Evolutionary conservation across 306 rosid species (phyloP).

Genomic region (Pyrus pyrifolia): DNA sequence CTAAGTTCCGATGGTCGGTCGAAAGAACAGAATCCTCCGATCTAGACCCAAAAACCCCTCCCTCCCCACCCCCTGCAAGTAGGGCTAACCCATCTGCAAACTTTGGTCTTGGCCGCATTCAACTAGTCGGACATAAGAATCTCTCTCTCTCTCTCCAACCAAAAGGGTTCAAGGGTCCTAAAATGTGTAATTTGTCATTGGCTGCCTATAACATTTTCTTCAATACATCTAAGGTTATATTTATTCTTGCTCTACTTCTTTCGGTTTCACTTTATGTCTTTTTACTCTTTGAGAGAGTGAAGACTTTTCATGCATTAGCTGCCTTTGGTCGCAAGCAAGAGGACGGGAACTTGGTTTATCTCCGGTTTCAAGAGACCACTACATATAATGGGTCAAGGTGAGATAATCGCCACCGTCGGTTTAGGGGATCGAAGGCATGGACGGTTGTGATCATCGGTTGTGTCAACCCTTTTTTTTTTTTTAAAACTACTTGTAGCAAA

Average conservation of each 20-base stretch:
- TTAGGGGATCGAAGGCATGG: not conserved
- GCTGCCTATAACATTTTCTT: conserved; percentile 31
- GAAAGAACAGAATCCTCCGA: not conserved
- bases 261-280: conserved; percentile 5
- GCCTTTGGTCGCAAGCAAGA: conserved; percentile 14
- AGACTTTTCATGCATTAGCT: conserved; percentile 5
- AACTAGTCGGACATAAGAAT: not conserved
- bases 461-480: not conserved
- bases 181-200: conserved; percentile 14
- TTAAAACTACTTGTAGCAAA: too few species aligned
- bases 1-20: not conserved
- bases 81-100: not conserved
- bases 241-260: conserved; percentile 8
- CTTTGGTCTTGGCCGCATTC: not conserved
- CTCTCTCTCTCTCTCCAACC: not conserved
- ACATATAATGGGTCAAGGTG: not conserved
- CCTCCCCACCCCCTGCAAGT: too few species aligned
- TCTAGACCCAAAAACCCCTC: not conserved
- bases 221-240: conserved; percentile 25
- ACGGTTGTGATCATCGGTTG: not conserved
- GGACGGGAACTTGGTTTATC: not conserved
- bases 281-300: not conserved
- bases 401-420: not conserved
- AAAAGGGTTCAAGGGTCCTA: not conserved
- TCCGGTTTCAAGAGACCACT: not conserved